A percentile compares a stretch with the other conserved stretches of the same genome.
Evolutionary conservation across 2,329 filamentous ascomycete species (phyloP).

Genomic region (Fusarium mexicanum): DNA sequence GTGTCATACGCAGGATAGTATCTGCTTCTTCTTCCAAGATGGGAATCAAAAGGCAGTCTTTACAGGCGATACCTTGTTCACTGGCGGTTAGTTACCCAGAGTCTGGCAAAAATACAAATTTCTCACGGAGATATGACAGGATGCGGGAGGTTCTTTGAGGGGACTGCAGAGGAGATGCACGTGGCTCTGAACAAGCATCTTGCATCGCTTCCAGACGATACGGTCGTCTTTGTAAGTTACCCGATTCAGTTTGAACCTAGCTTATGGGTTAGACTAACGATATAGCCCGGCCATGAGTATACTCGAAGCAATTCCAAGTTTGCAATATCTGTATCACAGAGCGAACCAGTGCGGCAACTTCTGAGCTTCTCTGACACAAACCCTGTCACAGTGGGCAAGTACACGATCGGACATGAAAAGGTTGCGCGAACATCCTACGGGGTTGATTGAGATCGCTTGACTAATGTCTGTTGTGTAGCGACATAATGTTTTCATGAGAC

Average conservation of each 20-base stretch:
- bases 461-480: not conserved
- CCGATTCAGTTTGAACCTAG: accelerated
- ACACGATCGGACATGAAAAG: not conserved
- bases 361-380: not conserved
- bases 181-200: not conserved
- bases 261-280: not conserved
- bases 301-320: not conserved
- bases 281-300: not conserved
- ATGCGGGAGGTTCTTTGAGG: not conserved
- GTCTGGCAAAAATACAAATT: accelerated
- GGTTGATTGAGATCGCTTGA: accelerated
- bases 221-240: not conserved
- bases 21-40: not conserved
- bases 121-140: not conserved
- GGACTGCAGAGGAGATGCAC: not conserved
- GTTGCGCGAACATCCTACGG: not conserved
- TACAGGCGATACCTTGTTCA: not conserved
- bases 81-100: not conserved
- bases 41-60: not conserved
- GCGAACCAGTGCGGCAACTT: not conserved
- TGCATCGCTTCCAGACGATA: not conserved
- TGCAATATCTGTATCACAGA: not conserved
- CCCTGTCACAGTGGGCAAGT: not conserved
- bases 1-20: not conserved
- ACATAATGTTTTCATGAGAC: not conserved